Conservation (phyloP, 108 stramenopile genomes). For the Nitzschia sp. region DNA sequence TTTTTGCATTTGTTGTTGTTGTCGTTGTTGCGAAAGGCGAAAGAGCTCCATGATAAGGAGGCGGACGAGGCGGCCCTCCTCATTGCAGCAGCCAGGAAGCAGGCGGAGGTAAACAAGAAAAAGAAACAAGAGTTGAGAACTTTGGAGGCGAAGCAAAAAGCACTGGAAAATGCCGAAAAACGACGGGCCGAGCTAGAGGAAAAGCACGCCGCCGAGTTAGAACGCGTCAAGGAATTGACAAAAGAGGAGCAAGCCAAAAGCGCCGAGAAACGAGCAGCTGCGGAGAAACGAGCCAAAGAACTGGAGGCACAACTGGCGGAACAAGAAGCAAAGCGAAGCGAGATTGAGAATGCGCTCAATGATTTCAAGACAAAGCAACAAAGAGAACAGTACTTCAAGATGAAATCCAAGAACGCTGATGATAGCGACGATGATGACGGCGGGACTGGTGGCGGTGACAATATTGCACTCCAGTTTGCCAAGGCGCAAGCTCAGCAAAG, state of each 20-base stretch:
- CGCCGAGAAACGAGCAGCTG: neutral
- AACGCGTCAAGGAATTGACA: neutral
- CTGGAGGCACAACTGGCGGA: neutral
- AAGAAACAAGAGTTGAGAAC: neutral
- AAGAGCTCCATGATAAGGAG: neutral
- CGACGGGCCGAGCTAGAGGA: neutral
- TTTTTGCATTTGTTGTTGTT: no score
- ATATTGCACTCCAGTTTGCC: neutral
- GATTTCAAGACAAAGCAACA: neutral
- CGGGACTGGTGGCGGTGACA: neutral
- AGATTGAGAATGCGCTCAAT: neutral
- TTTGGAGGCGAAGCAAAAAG: neutral
- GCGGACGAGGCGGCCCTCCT: slow-evolving; percentile 3
- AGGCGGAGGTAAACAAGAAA: slow-evolving; percentile 10
- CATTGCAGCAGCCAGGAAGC: slow-evolving; percentile 3
- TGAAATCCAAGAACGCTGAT: neutral
- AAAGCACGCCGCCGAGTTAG: neutral
- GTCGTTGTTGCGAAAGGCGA: no score
- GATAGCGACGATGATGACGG: slow-evolving; percentile 10
- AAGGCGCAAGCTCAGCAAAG: neutral
- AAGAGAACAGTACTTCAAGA: neutral
- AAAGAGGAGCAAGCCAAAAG: neutral
- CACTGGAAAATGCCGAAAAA: neutral
- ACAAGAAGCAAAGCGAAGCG: neutral
- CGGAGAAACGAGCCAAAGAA: slow-evolving; percentile 10